Conservation (phyloP, 2,329 filamentous ascomycete species). For the Exophiala sp. region DNA sequence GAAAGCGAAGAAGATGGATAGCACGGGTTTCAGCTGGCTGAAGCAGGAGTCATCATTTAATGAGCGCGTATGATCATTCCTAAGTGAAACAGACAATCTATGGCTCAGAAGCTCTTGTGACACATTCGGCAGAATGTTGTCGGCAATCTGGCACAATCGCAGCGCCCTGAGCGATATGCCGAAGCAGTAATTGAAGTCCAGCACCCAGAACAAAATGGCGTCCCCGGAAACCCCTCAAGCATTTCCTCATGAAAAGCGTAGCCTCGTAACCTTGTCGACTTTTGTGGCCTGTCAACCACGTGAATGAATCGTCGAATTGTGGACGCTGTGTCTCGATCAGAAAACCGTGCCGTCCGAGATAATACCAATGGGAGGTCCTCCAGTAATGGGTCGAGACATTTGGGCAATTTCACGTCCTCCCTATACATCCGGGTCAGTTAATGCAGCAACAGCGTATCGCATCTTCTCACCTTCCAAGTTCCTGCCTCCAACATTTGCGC, state of each 20-base stretch:
- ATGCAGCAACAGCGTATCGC: slow-evolving; percentile 1
- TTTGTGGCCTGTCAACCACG: neutral
- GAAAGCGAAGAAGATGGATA: too few species aligned
- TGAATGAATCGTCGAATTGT: neutral
- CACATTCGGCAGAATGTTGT: too few species aligned
- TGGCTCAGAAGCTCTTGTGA: too few species aligned
- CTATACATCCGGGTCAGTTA: slow-evolving; percentile 43
- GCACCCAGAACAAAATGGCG: too few species aligned
- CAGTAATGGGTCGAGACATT: slow-evolving; percentile 90
- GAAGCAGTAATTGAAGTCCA: neutral
- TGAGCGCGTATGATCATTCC: too few species aligned
- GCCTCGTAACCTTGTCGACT: slow-evolving; percentile 9
- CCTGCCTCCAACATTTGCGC: slow-evolving; percentile 92
- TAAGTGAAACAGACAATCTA: too few species aligned
- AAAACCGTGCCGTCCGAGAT: slow-evolving; percentile 96
- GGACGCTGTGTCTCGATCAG: slow-evolving; percentile 40
- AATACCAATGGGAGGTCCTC: slow-evolving; percentile 93
- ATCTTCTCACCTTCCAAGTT: slow-evolving; percentile 79
- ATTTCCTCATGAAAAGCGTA: neutral
- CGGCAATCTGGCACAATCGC: too few species aligned
- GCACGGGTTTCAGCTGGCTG: too few species aligned
- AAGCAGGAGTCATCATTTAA: too few species aligned
- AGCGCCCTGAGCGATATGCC: too few species aligned
- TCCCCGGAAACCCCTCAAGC: slow-evolving; percentile 2
- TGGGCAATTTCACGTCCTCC: slow-evolving; percentile 94